phyloP scores from a whole-genome alignment of 176 grass and related monocot species.

The Echinochloa phyllopogon region DNA sequence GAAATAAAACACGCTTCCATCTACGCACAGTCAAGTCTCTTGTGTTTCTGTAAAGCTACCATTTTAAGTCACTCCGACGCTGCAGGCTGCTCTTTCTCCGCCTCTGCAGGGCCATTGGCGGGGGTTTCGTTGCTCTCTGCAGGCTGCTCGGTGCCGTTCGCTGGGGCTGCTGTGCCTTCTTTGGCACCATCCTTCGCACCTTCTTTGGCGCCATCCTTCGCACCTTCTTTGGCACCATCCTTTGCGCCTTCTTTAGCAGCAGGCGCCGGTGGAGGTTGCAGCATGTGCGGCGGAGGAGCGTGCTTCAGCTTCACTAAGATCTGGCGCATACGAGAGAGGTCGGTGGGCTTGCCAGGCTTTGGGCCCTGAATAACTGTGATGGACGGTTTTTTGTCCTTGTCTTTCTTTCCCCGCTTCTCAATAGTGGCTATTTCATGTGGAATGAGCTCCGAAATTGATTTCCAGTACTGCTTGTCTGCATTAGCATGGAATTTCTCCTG shows the following conservation, averaged over 20 bases:
- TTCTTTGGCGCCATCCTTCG: slow-evolving; percentile 39
- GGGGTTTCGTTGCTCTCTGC: slow-evolving; percentile 46
- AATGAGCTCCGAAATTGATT: slow-evolving; percentile 90
- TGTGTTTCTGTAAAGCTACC: slow-evolving; percentile 45
- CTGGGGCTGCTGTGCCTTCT: slow-evolving; percentile 25
- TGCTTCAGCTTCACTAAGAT: slow-evolving; percentile 91
- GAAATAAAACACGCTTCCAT: slow-evolving; percentile 39
- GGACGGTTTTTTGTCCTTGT: slow-evolving; percentile 88
- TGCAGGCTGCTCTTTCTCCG: slow-evolving; percentile 47
- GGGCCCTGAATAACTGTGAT: slow-evolving; percentile 80
- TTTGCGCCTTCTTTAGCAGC: slow-evolving; percentile 54
- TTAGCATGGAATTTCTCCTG: slow-evolving; percentile 88
- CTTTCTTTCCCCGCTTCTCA: slow-evolving; percentile 87
- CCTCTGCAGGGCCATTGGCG: not conserved
- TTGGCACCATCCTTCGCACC: slow-evolving; percentile 35
- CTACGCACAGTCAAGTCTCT: slow-evolving; percentile 44
- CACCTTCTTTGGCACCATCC: slow-evolving; percentile 37
- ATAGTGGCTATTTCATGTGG: slow-evolving; percentile 86
- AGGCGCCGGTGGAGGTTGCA: slow-evolving; percentile 58
- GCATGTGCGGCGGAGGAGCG: slow-evolving; percentile 73
- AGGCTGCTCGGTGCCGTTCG: slow-evolving; percentile 50
- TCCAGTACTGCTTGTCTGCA: slow-evolving; percentile 90
- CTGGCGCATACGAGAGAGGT: slow-evolving; percentile 86
- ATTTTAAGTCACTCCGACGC: slow-evolving; percentile 40
- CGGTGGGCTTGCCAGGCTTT: slow-evolving; percentile 92